Evolutionary conservation across 176 grass and related monocot genomes (phyloP).

Genomic region (Carex pumila): DNA sequence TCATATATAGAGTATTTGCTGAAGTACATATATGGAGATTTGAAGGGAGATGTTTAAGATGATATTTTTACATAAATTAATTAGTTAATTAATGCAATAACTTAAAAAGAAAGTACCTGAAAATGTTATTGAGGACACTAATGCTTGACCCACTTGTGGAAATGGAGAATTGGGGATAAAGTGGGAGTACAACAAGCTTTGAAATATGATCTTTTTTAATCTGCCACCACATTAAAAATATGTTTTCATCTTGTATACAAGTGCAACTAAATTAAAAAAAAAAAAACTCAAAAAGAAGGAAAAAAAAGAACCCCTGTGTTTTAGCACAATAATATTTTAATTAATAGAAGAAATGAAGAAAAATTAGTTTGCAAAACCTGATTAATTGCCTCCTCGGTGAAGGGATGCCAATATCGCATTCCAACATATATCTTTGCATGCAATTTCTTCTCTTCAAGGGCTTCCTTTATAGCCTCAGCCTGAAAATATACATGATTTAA

Average conservation of each 20-base stretch:
- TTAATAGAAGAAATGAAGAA: neutral
- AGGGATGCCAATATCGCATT: slow-evolving; percentile 97
- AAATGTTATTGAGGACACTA: slow-evolving; percentile 67
- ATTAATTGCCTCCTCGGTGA: slow-evolving; percentile 85
- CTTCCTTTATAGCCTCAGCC: slow-evolving; percentile 70
- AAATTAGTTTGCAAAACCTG: slow-evolving; percentile 35
- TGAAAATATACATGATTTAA: slow-evolving; percentile 37
- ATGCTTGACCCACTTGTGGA: slow-evolving; percentile 97
- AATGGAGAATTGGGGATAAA: slow-evolving; percentile 98
- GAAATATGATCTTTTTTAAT: slow-evolving; percentile 91
- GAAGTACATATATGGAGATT: neutral
- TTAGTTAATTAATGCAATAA: neutral
- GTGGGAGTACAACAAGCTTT: slow-evolving; percentile 85
- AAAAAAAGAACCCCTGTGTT: neutral
- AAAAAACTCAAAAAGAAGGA: neutral
- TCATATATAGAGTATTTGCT: too few relatives aligned
- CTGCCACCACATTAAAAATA: slow-evolving; percentile 35
- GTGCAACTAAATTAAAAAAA: neutral
- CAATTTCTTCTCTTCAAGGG: slow-evolving; percentile 60
- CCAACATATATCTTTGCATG: slow-evolving; percentile 84
- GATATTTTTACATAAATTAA: neutral
- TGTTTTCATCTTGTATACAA: slow-evolving; percentile 3
- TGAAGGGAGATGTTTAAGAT: neutral
- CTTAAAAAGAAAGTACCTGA: slow-evolving; percentile 29
- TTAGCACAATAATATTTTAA: neutral